These are phyloP conservation scores for Penicillium digitatum DNA, from an alignment of 2,329 filamentous ascomycete genomes.

Conservation along the genomic window DNA sequence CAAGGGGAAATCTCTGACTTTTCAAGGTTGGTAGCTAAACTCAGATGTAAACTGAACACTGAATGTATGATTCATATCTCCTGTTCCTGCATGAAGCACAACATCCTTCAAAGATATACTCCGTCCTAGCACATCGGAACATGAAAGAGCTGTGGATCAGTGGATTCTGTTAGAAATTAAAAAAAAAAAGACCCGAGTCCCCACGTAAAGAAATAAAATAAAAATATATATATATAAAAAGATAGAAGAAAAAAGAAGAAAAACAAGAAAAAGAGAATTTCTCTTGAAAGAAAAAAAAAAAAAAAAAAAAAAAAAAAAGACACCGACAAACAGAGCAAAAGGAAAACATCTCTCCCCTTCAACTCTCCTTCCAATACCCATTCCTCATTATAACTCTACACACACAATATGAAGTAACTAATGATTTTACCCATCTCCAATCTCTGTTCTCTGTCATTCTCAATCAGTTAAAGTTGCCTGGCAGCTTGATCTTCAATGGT, in stretches of 20 bases:
- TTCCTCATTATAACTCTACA: neutral
- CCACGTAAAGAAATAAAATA: conserved; percentile 16
- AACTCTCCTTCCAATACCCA: conserved; percentile 10
- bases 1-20: neutral
- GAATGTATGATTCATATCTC: neutral
- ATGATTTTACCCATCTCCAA: conserved; percentile 1
- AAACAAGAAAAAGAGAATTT: conserved; percentile 11
- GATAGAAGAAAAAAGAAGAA: conserved; percentile 3
- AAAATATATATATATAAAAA: too few species aligned
- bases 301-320: conserved; percentile 3
- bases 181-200: conserved; percentile 15
- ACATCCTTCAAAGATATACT: neutral
- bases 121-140: neutral
- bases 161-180: neutral
- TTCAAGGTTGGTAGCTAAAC: neutral
- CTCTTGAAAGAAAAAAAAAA: neutral
- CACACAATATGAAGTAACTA: conserved; percentile 1
- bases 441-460: conserved; percentile 9
- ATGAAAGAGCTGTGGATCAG: neutral
- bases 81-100: conserved; percentile 1
- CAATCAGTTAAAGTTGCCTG: conserved; percentile 31
- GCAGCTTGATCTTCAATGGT: conserved; percentile 38
- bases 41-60: neutral
- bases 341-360: conserved; percentile 29
- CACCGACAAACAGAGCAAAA: conserved; percentile 37